A percentile compares a stretch with the other conserved stretches of the same genome.
These are phyloP conservation scores for Ogataea salicorniae DNA, from an alignment of 805 yeast genomes.

Conservation along the genomic window DNA sequence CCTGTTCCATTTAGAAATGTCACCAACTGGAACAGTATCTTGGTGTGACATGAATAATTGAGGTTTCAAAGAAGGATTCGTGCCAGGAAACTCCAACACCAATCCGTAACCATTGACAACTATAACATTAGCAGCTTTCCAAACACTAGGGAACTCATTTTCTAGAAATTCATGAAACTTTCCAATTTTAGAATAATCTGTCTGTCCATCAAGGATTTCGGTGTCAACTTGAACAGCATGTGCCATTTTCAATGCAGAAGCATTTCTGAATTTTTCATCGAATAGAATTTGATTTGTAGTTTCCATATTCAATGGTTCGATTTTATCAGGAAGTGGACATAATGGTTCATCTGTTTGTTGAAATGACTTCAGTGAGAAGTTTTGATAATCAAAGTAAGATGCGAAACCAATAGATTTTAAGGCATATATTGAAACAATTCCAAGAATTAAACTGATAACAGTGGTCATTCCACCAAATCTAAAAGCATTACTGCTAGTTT, in stretches of 20 bases:
- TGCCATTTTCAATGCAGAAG: slow-evolving; percentile 37
- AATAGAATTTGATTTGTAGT: slow-evolving; percentile 24
- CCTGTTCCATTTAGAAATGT: slow-evolving; percentile 57
- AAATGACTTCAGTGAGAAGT: too few species aligned
- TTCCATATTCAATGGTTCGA: background rate
- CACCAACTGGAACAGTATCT: slow-evolving; percentile 75
- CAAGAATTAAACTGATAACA: too few species aligned
- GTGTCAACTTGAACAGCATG: slow-evolving; percentile 49
- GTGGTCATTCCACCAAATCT: too few species aligned
- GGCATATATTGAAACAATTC: too few species aligned
- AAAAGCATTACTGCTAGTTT: too few species aligned
- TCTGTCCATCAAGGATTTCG: slow-evolving; percentile 37
- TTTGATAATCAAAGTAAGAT: too few species aligned
- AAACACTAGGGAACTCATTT: slow-evolving; percentile 49
- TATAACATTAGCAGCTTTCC: slow-evolving; percentile 43
- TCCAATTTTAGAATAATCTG: slow-evolving; percentile 40
- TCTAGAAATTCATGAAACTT: slow-evolving; percentile 51
- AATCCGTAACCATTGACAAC: slow-evolving; percentile 57
- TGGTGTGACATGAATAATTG: slow-evolving; percentile 65
- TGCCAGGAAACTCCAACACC: slow-evolving; percentile 59
- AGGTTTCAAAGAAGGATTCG: slow-evolving; percentile 49
- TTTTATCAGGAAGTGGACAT: background rate
- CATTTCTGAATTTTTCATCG: slow-evolving; percentile 26
- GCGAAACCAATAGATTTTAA: too few species aligned
- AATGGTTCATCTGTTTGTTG: background rate